Conservation (phyloP, 164 flowering plant species). For the Berberis vulgaris region DNA sequence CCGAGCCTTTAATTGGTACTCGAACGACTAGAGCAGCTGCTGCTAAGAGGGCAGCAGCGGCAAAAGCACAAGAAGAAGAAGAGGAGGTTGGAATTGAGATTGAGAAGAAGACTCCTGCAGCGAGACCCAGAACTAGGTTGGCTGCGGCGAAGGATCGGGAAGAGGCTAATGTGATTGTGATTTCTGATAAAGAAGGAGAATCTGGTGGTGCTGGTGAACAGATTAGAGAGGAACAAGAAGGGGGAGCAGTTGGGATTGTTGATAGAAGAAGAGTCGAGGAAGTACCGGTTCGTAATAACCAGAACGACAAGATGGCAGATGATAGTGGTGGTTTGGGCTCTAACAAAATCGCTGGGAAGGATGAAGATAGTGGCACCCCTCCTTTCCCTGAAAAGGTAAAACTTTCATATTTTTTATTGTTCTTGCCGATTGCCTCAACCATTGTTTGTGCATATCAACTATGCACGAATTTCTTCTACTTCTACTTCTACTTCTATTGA, state of each 20-base stretch:
- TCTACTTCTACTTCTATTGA: no score
- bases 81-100: constrained; percentile 10
- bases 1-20: neutral
- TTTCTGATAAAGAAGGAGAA: constrained; percentile 9
- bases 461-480: no score
- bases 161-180: constrained; percentile 10
- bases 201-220: constrained; percentile 3
- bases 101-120: constrained; percentile 2
- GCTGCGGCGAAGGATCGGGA: constrained; percentile 17
- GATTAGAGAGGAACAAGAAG: constrained; percentile 8
- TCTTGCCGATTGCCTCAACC: no score
- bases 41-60: constrained; percentile 20
- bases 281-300: no score
- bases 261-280: no score
- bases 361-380: constrained; percentile 60
- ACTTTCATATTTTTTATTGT: no score
- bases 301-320: constrained; percentile 30
- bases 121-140: constrained; percentile 13
- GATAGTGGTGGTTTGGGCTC: constrained; percentile 73
- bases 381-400: constrained; percentile 74
- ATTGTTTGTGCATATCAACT: no score
- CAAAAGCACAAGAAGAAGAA: constrained; percentile 14
- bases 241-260: neutral
- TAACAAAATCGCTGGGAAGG: constrained; percentile 55
- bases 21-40: constrained; percentile 22